Conservation (phyloP, 345 rosid genomes). For the Aquilaria yunnanensis region DNA sequence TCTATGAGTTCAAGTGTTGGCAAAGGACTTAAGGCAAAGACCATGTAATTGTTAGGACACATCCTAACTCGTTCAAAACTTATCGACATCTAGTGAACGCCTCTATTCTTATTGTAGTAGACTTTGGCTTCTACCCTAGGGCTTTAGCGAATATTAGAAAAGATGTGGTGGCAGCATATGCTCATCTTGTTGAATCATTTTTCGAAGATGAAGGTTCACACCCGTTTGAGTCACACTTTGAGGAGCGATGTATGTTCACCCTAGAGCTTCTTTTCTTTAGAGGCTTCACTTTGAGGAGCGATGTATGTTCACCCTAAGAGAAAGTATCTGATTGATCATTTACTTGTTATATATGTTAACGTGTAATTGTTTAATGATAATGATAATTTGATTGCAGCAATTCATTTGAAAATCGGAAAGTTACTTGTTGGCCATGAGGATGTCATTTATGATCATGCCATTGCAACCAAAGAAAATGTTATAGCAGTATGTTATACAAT, state of each 20-base stretch:
- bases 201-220: slow-evolving; percentile 34
- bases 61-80: slow-evolving; percentile 88
- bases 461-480: no score
- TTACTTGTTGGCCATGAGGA: no score
- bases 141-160: slow-evolving; percentile 58
- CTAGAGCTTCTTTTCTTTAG: slow-evolving; percentile 82
- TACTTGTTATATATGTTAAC: no score
- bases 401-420: no score
- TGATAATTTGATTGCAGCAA: no score
- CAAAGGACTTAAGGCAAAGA: slow-evolving; percentile 82
- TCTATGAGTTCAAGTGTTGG: slow-evolving; percentile 64
- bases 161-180: slow-evolving; percentile 83
- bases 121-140: slow-evolving; percentile 64
- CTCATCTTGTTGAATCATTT: slow-evolving; percentile 71
- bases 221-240: slow-evolving; percentile 64
- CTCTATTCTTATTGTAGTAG: slow-evolving; percentile 70
- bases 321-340: no score
- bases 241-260: no score
- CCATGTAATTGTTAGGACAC: slow-evolving; percentile 89
- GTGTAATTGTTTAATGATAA: no score
- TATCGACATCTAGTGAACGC: slow-evolving; percentile 66
- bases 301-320: no score
- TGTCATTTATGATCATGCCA: no score
- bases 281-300: slow-evolving; percentile 40
- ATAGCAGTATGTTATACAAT: no score